Evolutionary conservation across 2,329 filamentous ascomycete genomes (phyloP), one percentile per base, ranked within the genome.

Genomic region (Alternaria dauci): DNA sequence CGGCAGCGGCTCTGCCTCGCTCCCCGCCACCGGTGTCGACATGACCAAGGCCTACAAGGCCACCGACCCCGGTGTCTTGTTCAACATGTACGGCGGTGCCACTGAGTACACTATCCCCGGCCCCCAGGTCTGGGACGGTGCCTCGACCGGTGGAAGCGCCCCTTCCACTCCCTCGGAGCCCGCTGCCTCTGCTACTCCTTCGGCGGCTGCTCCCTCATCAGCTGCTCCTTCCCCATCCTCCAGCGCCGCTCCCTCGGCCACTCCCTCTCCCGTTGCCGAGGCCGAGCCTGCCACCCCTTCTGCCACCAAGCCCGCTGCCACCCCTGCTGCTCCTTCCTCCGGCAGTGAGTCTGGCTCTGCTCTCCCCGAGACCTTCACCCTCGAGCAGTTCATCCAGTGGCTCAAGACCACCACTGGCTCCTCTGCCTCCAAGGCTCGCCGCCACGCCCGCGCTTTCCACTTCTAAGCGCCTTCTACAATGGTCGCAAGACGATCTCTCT

Each of bases 21-120:
- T 78, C 47, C 75, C 76, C 18, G 67, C 72, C 28, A 54, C 64
- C 4, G 74, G 74, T 69, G 81, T 81, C 58, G 79, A 83, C 75
- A 81, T 85, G 72, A 79, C 81, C 62, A 76, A 77, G 58, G 75
- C 73, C n/a, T 81, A 81, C 74, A 69, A 66, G n/a, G 70, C 76
- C 62, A 65, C 66, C 25, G 79, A 81, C 67, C 71, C 75, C 4
- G 79, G 79, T 61, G 76, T 81, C 57, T 61, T 78, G 5, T 79
- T 78, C 71, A 72, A 81, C 74, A 71, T 81, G 61, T 82, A 82
- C 72, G 46, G 39, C 18, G 65, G 65, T 39, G 41, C 56, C 12
- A 69, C 69, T 55, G 72, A 65, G 38, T 81, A 81, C 73, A 66
- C 68, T 9, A 77, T 81, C 50, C 80, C 80, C 48, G 80, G 80